A percentile compares a stretch with the other conserved stretches of the same genome.
Conservation (phyloP, 768 basidiomycete species). For the Dendrothele bispora region DNA sequence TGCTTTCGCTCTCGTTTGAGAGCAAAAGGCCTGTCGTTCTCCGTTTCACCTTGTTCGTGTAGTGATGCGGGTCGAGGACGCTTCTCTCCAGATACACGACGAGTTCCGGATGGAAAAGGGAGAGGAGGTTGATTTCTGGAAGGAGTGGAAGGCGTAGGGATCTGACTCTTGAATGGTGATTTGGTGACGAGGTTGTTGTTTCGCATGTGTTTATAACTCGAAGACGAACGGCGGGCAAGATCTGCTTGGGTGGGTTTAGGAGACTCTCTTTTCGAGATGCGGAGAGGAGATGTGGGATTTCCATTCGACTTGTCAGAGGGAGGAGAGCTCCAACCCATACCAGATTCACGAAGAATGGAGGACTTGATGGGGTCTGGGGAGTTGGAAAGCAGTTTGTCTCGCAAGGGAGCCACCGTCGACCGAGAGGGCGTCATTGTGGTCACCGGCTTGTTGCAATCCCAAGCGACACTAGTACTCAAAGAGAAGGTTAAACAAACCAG, state of each 20-base stretch:
- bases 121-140: slow-evolving; percentile 28
- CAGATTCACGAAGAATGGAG: slow-evolving; percentile 62
- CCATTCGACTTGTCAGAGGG: slow-evolving; percentile 31
- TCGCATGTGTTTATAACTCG: slow-evolving; percentile 77
- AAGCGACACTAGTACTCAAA: no score
- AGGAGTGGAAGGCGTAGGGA: slow-evolving; percentile 48
- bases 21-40: slow-evolving; percentile 71
- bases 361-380: slow-evolving; percentile 64
- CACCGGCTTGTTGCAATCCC: no score
- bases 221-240: slow-evolving; percentile 69
- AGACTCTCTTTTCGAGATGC: slow-evolving; percentile 72
- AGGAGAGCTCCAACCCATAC: slow-evolving; percentile 60
- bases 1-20: slow-evolving; percentile 74
- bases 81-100: slow-evolving; percentile 76
- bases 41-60: slow-evolving; percentile 62
- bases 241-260: slow-evolving; percentile 41
- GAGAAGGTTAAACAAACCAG: no score
- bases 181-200: slow-evolving; percentile 81
- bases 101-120: slow-evolving; percentile 34
- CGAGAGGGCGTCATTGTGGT: slow-evolving; percentile 18
- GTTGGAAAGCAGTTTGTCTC: slow-evolving; percentile 61
- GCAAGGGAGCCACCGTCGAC: slow-evolving; percentile 47
- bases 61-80: slow-evolving; percentile 72
- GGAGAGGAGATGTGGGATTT: slow-evolving; percentile 61
- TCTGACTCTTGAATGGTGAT: slow-evolving; percentile 79